Evolutionary conservation across 805 yeast species (phyloP).

Genomic region (Kregervanrija delftensis): DNA sequence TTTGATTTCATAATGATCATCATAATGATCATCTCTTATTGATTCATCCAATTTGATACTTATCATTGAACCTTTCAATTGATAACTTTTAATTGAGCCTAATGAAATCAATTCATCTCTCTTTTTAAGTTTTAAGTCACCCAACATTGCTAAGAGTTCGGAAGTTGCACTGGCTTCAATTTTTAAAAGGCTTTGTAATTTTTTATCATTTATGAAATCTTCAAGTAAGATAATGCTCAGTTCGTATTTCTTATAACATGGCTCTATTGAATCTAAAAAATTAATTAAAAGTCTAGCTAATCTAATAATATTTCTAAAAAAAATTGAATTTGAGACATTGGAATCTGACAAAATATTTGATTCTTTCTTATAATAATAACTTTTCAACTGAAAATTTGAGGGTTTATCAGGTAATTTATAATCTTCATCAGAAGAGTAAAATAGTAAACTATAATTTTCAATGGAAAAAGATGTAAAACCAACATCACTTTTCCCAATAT

Average conservation of each 20-base stretch:
- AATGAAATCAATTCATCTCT: conserved; percentile 35
- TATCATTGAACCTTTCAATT: conserved; percentile 26
- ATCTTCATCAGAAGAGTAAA: conserved; percentile 3
- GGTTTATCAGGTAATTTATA: conserved; percentile 2
- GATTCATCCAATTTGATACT: conserved; percentile 16
- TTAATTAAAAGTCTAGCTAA: conserved; percentile 22
- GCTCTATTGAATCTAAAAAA: conserved; percentile 19
- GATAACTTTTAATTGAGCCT: conserved; percentile 25
- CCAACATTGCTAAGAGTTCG: conserved; percentile 33
- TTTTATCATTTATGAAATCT: conserved; percentile 28
- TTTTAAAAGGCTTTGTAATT: conserved; percentile 15
- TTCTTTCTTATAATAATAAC: conserved; percentile 17
- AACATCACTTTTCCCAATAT: conserved; percentile 10
- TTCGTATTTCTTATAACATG: conserved; percentile 29
- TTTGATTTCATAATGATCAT: conserved; percentile 6
- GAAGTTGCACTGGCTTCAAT: not conserved
- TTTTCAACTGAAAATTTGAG: conserved; percentile 16
- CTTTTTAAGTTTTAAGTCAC: conserved; percentile 42
- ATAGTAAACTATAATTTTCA: too few relatives aligned
- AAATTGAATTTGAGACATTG: conserved; percentile 17
- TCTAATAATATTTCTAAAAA: conserved; percentile 24
- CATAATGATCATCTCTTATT: conserved; percentile 4
- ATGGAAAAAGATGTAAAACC: too few relatives aligned
- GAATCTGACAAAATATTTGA: conserved; percentile 15
- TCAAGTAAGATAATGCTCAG: conserved; percentile 35